phyloP scores from a whole-genome alignment of 176 grass and related monocot species.

The Ananas comosus region DNA sequence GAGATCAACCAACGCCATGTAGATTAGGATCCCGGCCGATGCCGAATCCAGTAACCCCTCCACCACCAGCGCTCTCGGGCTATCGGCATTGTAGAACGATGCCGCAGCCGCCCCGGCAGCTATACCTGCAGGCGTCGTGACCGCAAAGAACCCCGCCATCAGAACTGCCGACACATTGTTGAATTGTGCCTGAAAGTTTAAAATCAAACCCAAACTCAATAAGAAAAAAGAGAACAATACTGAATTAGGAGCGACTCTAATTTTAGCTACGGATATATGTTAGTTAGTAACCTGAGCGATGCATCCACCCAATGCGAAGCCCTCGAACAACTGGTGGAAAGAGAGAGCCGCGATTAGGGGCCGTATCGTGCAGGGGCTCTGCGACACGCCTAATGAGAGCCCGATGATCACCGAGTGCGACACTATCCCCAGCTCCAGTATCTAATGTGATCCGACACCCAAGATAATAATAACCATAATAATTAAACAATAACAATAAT shows the following conservation, averaged over 20 bases:
- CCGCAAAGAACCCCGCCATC: slow-evolving; percentile 72
- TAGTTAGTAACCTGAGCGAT: slow-evolving; percentile 30
- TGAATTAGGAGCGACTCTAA: too few species aligned
- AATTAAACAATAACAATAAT: too few species aligned
- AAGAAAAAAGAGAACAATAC: too few species aligned
- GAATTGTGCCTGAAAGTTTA: slow-evolving; percentile 48
- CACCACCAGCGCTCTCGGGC: slow-evolving; percentile 62
- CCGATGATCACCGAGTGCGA: slow-evolving; percentile 81
- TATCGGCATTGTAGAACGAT: slow-evolving; percentile 55
- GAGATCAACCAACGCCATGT: slow-evolving; percentile 84
- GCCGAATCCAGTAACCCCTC: slow-evolving; percentile 60
- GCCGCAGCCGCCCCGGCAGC: slow-evolving; percentile 50
- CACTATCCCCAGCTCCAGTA: slow-evolving; percentile 65
- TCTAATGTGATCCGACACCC: slow-evolving; percentile 13
- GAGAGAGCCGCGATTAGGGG: slow-evolving; percentile 56
- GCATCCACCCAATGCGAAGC: slow-evolving; percentile 67
- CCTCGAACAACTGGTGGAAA: slow-evolving; percentile 81
- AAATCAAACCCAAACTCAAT: not conserved
- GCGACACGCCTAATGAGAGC: slow-evolving; percentile 49
- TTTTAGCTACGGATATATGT: too few species aligned
- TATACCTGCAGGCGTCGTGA: slow-evolving; percentile 72
- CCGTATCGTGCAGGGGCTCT: slow-evolving; percentile 50
- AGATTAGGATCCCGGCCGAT: slow-evolving; percentile 65
- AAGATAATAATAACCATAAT: not conserved
- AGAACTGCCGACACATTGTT: slow-evolving; percentile 31